phyloP scores from a whole-genome alignment of 768 basidiomycete species.

The Lentinula sp. region DNA sequence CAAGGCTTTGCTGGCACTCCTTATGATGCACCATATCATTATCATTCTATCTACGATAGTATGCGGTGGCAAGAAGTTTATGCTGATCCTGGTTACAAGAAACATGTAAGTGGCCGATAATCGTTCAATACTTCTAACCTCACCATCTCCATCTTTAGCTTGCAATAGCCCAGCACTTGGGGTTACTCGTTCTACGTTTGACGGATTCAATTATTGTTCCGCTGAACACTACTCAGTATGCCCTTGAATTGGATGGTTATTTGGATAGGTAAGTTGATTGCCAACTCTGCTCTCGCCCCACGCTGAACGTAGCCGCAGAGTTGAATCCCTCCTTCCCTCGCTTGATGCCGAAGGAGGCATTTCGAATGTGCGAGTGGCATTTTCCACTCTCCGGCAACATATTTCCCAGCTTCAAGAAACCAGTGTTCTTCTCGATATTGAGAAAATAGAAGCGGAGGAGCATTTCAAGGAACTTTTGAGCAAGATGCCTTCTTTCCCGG shows the following conservation, averaged over 20 bases:
- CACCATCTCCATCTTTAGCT: slow-evolving; percentile 21
- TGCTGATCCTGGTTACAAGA: slow-evolving; percentile 69
- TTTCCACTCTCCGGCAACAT: slow-evolving; percentile 38
- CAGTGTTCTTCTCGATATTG: slow-evolving; percentile 51
- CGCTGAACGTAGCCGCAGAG: background rate
- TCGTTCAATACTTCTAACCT: background rate
- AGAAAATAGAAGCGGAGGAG: slow-evolving; percentile 51
- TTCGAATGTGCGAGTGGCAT: slow-evolving; percentile 20
- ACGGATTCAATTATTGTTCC: slow-evolving; percentile 52
- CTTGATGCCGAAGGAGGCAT: slow-evolving; percentile 6
- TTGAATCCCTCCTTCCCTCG: background rate
- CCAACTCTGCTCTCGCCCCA: background rate
- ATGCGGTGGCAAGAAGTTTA: slow-evolving; percentile 69
- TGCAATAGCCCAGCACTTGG: slow-evolving; percentile 54
- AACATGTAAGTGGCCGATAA: slow-evolving; percentile 44
- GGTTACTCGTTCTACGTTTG: slow-evolving; percentile 48
- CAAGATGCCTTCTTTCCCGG: slow-evolving; percentile 23
- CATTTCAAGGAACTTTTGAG: slow-evolving; percentile 41
- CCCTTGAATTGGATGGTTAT: slow-evolving; percentile 29
- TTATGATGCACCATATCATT: slow-evolving; percentile 67
- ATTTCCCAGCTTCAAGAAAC: slow-evolving; percentile 42
- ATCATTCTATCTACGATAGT: slow-evolving; percentile 72
- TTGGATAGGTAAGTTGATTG: slow-evolving; percentile 8
- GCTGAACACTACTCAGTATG: slow-evolving; percentile 65
- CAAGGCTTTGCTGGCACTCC: slow-evolving; percentile 33